A percentile compares a stretch with the other conserved stretches of the same genome.
These are phyloP conservation scores for Solanum tarijense DNA, from an alignment of 257 asterid genomes.

Conservation along the genomic window DNA sequence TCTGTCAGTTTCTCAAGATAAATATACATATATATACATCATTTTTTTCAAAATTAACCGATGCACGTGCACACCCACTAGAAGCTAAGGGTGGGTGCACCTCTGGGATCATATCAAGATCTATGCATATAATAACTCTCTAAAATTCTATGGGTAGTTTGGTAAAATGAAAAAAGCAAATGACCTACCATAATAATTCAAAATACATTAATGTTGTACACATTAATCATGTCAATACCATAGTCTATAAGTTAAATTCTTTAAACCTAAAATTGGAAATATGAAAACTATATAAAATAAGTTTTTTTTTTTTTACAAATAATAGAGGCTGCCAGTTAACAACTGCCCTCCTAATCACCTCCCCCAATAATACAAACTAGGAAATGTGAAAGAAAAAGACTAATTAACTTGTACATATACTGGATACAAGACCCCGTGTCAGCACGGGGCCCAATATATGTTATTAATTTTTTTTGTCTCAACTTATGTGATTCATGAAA, in stretches of 20 bases:
- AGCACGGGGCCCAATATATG: too few relatives aligned
- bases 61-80: too few relatives aligned
- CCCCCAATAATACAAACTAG: background rate
- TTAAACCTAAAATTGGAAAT: background rate
- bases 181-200: background rate
- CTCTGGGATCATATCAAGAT: background rate
- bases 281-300: background rate
- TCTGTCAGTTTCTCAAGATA: accelerated
- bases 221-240: background rate
- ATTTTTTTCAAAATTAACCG: too few relatives aligned
- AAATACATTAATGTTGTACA: background rate
- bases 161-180: background rate
- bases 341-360: background rate
- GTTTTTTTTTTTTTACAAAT: background rate
- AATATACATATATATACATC: too few relatives aligned
- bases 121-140: background rate
- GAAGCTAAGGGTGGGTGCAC: too few relatives aligned
- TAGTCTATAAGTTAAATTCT: background rate
- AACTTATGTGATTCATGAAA: too few relatives aligned
- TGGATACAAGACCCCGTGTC: too few relatives aligned
- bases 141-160: background rate
- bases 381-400: background rate
- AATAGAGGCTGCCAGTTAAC: background rate
- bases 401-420: background rate
- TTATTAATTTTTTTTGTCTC: too few relatives aligned